phyloP scores from a whole-genome alignment of 345 rosid species.

The Aegle marmelos region DNA sequence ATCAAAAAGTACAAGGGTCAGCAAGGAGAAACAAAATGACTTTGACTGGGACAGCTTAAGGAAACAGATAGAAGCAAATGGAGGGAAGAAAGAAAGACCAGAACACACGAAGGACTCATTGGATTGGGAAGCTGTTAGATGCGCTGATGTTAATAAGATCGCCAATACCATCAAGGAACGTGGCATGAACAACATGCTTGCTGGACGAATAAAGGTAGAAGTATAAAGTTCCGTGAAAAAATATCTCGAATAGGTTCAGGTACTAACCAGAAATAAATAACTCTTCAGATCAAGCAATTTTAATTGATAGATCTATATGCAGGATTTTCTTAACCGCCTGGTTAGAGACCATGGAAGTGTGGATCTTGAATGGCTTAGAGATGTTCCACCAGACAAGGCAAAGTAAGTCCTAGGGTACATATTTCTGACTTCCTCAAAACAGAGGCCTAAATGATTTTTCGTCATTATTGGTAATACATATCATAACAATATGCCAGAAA shows the following conservation, averaged over 20 bases:
- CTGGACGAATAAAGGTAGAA: conserved; percentile 80
- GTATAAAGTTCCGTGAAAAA: not conserved
- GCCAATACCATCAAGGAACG: conserved; percentile 77
- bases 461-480: conserved; percentile 14
- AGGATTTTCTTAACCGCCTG: conserved; percentile 83
- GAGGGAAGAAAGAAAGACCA: conserved; percentile 52
- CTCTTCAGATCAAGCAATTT: conserved; percentile 6
- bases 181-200: conserved; percentile 90
- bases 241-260: not conserved
- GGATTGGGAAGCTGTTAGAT: conserved; percentile 86
- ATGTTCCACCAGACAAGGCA: conserved; percentile 86
- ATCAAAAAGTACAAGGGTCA: conserved; percentile 45
- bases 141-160: conserved; percentile 52
- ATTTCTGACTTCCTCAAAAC: conserved; percentile 15
- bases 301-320: conserved; percentile 30
- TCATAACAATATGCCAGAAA: not conserved
- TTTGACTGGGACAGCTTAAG: conserved; percentile 87
- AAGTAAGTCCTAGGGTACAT: conserved; percentile 54
- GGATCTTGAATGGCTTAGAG: conserved; percentile 96
- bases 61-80: conserved; percentile 46
- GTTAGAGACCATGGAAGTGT: conserved; percentile 68
- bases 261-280: not conserved
- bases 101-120: conserved; percentile 67
- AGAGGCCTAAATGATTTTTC: conserved; percentile 20
- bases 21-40: conserved; percentile 42